A percentile compares a stretch with the other conserved stretches of the same genome.
phyloP scores from a whole-genome alignment of 2,329 filamentous ascomycete species.

The Aspergillus aculeatinus region DNA sequence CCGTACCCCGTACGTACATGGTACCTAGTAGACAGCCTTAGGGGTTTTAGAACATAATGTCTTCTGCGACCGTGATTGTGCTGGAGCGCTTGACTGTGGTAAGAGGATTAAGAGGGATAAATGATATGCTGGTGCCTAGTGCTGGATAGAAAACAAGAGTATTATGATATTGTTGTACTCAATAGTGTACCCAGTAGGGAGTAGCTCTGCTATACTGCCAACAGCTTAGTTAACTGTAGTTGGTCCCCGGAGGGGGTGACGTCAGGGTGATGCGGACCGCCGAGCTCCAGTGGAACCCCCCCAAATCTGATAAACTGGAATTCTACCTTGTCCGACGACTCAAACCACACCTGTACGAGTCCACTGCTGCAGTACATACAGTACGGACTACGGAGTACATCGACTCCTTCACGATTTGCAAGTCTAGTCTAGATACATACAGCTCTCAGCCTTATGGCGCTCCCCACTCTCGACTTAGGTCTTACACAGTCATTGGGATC shows the following conservation, averaged over 20 bases:
- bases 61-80: no score
- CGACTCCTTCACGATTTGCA: no score
- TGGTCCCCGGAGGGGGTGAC: constrained; percentile 8
- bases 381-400: no score
- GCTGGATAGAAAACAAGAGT: no score
- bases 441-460: background rate
- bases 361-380: background rate
- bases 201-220: background rate
- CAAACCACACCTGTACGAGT: background rate
- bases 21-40: no score
- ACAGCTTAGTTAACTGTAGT: background rate
- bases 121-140: background rate
- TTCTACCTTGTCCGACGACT: background rate
- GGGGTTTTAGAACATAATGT: no score
- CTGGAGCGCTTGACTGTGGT: no score
- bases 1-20: no score
- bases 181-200: no score
- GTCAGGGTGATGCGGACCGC: constrained; percentile 16
- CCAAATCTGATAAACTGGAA: background rate
- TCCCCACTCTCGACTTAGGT: background rate
- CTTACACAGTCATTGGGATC: background rate
- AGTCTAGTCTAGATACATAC: background rate
- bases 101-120: no score
- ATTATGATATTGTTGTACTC: no score
- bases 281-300: background rate